Conservation (phyloP, 768 basidiomycete genomes). For the Leccinum truebloodii region DNA sequence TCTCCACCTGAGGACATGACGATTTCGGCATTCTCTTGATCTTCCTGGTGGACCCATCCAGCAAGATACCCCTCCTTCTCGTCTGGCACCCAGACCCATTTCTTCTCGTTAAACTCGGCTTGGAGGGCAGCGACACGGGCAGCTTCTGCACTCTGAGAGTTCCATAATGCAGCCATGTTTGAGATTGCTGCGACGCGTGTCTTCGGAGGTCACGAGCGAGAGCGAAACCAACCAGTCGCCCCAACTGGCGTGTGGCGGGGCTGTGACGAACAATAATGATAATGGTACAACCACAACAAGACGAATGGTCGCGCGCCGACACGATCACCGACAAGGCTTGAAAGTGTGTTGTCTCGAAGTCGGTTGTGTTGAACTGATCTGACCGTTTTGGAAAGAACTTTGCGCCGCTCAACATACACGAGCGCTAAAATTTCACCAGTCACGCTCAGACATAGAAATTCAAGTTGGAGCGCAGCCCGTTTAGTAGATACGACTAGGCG, state of each 20-base stretch:
- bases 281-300: slow-evolving; percentile 3
- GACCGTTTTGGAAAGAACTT: slow-evolving; percentile 15
- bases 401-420: neutral
- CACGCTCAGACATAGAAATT: too few relatives aligned
- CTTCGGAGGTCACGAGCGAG: neutral
- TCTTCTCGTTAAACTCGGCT: slow-evolving; percentile 96
- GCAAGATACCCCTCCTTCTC: slow-evolving; percentile 90
- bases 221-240: neutral
- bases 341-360: neutral
- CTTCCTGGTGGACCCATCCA: slow-evolving; percentile 90
- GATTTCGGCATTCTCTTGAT: slow-evolving; percentile 80
- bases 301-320: neutral
- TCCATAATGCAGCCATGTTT: slow-evolving; percentile 50
- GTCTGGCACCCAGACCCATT: slow-evolving; percentile 98
- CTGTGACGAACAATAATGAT: slow-evolving; percentile 3
- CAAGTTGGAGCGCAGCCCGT: too few relatives aligned
- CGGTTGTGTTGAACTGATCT: neutral
- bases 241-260: neutral
- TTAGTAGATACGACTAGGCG: too few relatives aligned
- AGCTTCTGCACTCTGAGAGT: slow-evolving; percentile 63
- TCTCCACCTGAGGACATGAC: slow-evolving; percentile 85
- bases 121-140: slow-evolving; percentile 87
- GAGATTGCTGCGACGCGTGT: slow-evolving; percentile 5
- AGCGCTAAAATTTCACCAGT: too few relatives aligned
- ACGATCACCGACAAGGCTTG: neutral